Percentiles rank a stretch among this genome's conserved stretches.
Conservation (phyloP, 2,329 filamentous ascomycete genomes). For the Microcyclospora tardicrescens region DNA sequence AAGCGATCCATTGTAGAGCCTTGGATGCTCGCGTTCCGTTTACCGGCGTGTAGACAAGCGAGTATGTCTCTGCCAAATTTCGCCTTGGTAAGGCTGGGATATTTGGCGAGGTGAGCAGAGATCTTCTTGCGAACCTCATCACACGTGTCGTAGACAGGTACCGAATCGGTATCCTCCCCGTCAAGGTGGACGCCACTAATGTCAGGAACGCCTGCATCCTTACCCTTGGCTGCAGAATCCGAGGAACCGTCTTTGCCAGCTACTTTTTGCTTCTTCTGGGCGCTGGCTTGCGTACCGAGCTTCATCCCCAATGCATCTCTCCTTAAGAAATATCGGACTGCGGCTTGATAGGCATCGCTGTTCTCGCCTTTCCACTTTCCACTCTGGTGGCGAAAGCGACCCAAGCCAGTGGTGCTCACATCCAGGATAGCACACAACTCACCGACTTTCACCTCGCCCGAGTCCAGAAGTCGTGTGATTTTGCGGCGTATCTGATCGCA, state of each 20-base stretch:
- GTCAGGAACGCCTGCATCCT: slow-evolving; percentile 10
- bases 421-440: slow-evolving; percentile 29
- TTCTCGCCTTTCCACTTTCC: no score
- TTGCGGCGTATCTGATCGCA: slow-evolving; percentile 26
- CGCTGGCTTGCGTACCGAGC: no score
- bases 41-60: not conserved
- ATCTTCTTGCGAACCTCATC: slow-evolving; percentile 48
- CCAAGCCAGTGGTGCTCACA: slow-evolving; percentile 7
- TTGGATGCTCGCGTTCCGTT: not conserved
- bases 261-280: no score
- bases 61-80: not conserved
- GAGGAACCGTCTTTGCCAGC: no score
- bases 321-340: no score
- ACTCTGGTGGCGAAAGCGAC: no score
- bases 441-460: slow-evolving; percentile 30
- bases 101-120: no score
- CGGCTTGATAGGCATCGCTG: no score
- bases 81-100: not conserved
- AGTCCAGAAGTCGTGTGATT: slow-evolving; percentile 29
- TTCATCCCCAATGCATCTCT: no score
- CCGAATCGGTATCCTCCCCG: slow-evolving; percentile 17
- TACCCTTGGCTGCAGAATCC: slow-evolving; percentile 19
- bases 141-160: slow-evolving; percentile 44
- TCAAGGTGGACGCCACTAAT: slow-evolving; percentile 5
- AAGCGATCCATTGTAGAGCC: slow-evolving; percentile 31